These are phyloP conservation scores for Aspergillus sp. DNA, from an alignment of 2,329 filamentous ascomycete genomes.

Conservation along the genomic window DNA sequence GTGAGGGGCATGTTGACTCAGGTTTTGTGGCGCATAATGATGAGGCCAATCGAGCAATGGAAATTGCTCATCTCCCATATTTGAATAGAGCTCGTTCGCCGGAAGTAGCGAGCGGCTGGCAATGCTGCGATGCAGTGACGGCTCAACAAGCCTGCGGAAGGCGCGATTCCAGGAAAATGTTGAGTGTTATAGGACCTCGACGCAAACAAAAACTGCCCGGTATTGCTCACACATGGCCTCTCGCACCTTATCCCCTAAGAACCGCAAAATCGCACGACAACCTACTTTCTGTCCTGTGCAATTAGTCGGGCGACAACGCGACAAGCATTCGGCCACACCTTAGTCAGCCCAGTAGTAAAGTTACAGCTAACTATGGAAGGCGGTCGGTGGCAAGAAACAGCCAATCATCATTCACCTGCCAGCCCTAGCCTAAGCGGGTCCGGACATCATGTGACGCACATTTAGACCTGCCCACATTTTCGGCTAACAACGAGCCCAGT, in stretches of 20 bases:
- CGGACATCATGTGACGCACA: conserved; percentile 33
- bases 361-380: not conserved
- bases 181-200: not conserved
- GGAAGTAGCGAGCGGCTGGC: not conserved
- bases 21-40: conserved; percentile 9
- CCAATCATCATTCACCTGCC: conserved; percentile 14
- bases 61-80: conserved; percentile 21
- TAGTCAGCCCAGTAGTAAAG: not conserved
- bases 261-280: not conserved
- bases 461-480: conserved; percentile 21
- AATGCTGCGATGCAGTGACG: not conserved
- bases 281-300: not conserved
- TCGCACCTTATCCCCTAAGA: not conserved
- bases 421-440: conserved; percentile 21
- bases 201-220: not conserved
- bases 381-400: conserved; percentile 1
- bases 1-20: conserved; percentile 1
- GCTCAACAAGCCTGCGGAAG: not conserved
- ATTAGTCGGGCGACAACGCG: not conserved
- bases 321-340: not conserved
- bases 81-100: not conserved
- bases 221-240: not conserved
- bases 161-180: not conserved
- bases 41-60: conserved; percentile 18
- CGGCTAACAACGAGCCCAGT: conserved; percentile 19